These are phyloP conservation scores for Xylariomycetidae sp. DNA, from an alignment of 2,329 filamentous ascomycete genomes.

Conservation along the genomic window DNA sequence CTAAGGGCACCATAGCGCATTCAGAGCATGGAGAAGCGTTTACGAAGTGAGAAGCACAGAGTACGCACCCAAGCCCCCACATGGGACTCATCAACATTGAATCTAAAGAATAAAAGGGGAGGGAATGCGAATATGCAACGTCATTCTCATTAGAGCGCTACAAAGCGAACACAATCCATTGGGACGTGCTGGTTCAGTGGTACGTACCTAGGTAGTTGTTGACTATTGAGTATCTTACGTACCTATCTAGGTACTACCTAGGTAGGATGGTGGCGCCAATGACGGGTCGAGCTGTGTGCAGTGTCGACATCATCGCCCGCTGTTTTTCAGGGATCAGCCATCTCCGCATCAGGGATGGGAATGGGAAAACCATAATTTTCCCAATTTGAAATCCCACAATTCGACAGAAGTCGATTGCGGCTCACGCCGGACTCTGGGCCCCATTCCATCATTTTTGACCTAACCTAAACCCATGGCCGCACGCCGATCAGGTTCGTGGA, in stretches of 20 bases:
- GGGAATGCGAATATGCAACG: too few relatives aligned
- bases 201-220: too few relatives aligned
- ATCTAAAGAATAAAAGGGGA: too few relatives aligned
- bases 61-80: too few relatives aligned
- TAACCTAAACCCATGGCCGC: conserved; percentile 10
- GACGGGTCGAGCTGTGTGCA: conserved; percentile 7
- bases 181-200: too few relatives aligned
- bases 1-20: too few relatives aligned
- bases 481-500: conserved; percentile 7
- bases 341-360: conserved; percentile 16
- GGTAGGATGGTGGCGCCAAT: conserved; percentile 2
- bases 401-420: conserved; percentile 27
- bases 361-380: conserved; percentile 26
- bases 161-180: too few relatives aligned
- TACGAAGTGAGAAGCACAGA: too few relatives aligned
- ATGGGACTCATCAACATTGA: too few relatives aligned
- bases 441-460: conserved; percentile 23
- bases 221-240: conserved; percentile 1
- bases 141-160: too few relatives aligned
- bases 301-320: conserved; percentile 21
- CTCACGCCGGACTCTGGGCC: conserved; percentile 21
- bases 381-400: conserved; percentile 24
- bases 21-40: too few relatives aligned
- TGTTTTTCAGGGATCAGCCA: conserved; percentile 14
- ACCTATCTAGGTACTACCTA: conserved; percentile 1